Conservation (phyloP, 345 rosid species). For the Carallia brachiata region DNA sequence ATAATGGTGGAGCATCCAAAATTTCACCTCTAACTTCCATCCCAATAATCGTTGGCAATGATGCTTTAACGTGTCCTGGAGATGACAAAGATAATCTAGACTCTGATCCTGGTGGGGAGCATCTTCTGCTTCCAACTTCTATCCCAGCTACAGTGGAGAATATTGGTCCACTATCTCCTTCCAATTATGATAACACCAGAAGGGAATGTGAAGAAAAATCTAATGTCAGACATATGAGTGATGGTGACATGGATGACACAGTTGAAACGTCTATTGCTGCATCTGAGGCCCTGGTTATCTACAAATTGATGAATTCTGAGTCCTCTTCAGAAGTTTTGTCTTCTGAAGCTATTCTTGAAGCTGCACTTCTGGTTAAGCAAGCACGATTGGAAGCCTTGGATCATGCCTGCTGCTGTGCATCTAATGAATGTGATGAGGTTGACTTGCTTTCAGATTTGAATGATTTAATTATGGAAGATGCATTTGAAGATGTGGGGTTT, state of each 20-base stretch:
- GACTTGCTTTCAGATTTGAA: conserved; percentile 41
- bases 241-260: conserved; percentile 39
- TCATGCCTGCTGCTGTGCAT: conserved; percentile 19
- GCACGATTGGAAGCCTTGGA: conserved; percentile 46
- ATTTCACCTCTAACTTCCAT: conserved; percentile 12
- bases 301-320: conserved; percentile 43
- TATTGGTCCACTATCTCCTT: conserved; percentile 8
- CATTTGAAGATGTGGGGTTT: conserved; percentile 55
- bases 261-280: conserved; percentile 66
- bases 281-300: conserved; percentile 61
- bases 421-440: conserved; percentile 32
- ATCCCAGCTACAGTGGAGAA: conserved; percentile 11
- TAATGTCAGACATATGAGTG: conserved; percentile 21
- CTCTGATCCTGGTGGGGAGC: neutral
- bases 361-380: conserved; percentile 54
- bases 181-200: conserved; percentile 1
- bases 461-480: conserved; percentile 46
- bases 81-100: conserved; percentile 11
- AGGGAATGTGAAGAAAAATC: conserved; percentile 18
- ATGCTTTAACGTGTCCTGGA: conserved; percentile 2
- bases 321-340: conserved; percentile 33
- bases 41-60: conserved; percentile 13
- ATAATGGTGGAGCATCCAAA: conserved; percentile 1
- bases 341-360: conserved; percentile 47
- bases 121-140: conserved; percentile 11